Evolutionary conservation across 768 basidiomycete species (phyloP).

Genomic region (Naganishia vaughanmartiniae): DNA sequence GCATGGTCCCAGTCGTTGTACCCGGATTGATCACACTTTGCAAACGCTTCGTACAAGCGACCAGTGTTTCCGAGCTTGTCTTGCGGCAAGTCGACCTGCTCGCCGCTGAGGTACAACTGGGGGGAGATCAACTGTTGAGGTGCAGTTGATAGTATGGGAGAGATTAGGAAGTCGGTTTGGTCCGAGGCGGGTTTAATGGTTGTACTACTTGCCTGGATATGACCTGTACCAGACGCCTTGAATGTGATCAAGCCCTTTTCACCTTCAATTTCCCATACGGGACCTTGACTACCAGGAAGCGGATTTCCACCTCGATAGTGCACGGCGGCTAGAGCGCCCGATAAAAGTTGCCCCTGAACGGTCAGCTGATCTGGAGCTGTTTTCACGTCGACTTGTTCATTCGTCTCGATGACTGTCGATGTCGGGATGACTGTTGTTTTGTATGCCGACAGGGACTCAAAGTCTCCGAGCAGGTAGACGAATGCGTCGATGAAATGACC

Average conservation of each 20-base stretch:
- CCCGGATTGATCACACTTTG: neutral
- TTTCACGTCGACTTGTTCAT: too few species aligned
- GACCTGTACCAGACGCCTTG: neutral
- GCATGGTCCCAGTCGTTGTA: neutral
- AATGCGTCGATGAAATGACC: neutral
- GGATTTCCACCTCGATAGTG: neutral
- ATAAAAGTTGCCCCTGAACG: neutral
- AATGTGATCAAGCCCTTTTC: neutral
- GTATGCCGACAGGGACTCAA: neutral
- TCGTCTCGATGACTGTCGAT: neutral
- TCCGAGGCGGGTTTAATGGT: too few species aligned
- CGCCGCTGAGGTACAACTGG: neutral
- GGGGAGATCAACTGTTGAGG: neutral
- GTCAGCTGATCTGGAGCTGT: neutral
- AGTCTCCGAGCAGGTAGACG: neutral
- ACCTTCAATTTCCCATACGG: constrained; percentile 2
- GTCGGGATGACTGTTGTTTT: too few species aligned
- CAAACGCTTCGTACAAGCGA: neutral
- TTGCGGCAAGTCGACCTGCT: neutral
- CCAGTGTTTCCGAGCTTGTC: neutral
- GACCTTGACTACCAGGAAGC: neutral
- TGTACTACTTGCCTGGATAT: constrained; percentile 4
- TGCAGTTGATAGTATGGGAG: too few species aligned
- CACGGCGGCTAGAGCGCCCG: neutral
- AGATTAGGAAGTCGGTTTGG: too few species aligned